These are phyloP conservation scores for Fusarium beomiforme DNA, from an alignment of 2,329 filamentous ascomycete genomes.

Conservation along the genomic window DNA sequence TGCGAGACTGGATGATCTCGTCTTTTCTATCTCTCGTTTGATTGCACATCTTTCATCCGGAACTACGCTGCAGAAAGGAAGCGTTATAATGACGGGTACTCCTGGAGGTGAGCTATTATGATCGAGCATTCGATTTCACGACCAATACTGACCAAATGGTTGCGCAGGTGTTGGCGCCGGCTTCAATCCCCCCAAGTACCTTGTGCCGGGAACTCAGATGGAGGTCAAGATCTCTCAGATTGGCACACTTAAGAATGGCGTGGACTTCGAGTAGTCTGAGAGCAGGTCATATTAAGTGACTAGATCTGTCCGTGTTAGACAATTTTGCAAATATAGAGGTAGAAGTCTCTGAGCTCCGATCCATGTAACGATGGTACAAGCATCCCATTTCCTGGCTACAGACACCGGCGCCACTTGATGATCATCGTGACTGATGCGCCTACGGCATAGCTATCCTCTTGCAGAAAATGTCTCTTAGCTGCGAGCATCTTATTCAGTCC, in stretches of 20 bases:
- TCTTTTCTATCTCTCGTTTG: constrained; percentile 55
- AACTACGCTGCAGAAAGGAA: constrained; percentile 55
- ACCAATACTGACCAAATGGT: neutral
- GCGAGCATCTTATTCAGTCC: no score
- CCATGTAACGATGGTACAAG: no score
- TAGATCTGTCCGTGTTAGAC: no score
- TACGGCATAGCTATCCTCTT: no score
- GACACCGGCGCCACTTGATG: no score
- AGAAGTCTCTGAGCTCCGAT: no score
- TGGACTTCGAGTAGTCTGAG: neutral
- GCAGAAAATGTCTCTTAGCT: no score
- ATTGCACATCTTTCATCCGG: constrained; percentile 52
- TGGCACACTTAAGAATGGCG: constrained; percentile 44
- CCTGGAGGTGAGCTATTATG: constrained; percentile 32
- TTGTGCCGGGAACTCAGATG: constrained; percentile 52
- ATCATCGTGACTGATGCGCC: no score
- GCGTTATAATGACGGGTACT: constrained; percentile 58
- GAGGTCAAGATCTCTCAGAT: constrained; percentile 52
- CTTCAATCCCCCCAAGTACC: constrained; percentile 51
- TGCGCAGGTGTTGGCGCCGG: constrained; percentile 55
- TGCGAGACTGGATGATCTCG: constrained; percentile 51
- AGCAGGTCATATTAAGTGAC: no score
- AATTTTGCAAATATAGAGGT: no score
- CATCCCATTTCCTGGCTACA: no score
- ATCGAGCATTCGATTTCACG: rapidly evolving